These are phyloP conservation scores for Moesziomyces aphidis DNA, from an alignment of 1,284 basidiomycete species.

Conservation along the genomic window DNA sequence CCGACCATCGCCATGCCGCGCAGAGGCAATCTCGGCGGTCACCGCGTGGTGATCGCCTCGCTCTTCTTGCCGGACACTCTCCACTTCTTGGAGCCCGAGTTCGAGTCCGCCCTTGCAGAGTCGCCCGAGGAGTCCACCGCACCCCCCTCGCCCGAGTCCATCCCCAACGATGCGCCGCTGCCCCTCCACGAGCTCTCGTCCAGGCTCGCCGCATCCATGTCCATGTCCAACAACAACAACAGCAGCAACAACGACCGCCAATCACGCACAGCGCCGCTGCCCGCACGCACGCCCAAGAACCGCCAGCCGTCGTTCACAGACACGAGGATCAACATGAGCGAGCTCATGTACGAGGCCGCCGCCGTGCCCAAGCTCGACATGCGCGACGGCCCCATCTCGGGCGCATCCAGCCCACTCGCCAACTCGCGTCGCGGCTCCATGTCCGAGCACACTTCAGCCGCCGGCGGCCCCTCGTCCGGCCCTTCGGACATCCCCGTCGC, in stretches of 20 bases:
- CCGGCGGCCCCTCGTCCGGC: conserved; percentile 4
- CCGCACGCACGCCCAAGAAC: conserved; percentile 24
- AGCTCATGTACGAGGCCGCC: conserved; percentile 60
- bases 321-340: conserved; percentile 58
- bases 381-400: conserved; percentile 34
- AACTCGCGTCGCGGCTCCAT: conserved; percentile 37
- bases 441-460: conserved; percentile 16
- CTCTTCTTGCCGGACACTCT: conserved; percentile 63
- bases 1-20: conserved; percentile 29
- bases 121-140: conserved; percentile 47
- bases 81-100: conserved; percentile 45
- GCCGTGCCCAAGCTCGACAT: conserved; percentile 41
- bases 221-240: conserved; percentile 18
- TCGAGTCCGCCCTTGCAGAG: conserved; percentile 30
- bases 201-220: conserved; percentile 46
- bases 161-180: conserved; percentile 29
- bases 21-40: conserved; percentile 50
- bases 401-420: conserved; percentile 40
- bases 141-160: conserved; percentile 37
- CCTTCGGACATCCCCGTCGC: conserved; percentile 50
- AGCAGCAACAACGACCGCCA: not conserved
- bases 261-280: conserved; percentile 28
- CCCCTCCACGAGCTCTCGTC: conserved; percentile 53
- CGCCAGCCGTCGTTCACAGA: conserved; percentile 44
- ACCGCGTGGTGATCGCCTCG: conserved; percentile 64